phyloP scores from a whole-genome alignment of 306 rosid genomes.

The cucumber (Cucumis sativus) region DNA sequence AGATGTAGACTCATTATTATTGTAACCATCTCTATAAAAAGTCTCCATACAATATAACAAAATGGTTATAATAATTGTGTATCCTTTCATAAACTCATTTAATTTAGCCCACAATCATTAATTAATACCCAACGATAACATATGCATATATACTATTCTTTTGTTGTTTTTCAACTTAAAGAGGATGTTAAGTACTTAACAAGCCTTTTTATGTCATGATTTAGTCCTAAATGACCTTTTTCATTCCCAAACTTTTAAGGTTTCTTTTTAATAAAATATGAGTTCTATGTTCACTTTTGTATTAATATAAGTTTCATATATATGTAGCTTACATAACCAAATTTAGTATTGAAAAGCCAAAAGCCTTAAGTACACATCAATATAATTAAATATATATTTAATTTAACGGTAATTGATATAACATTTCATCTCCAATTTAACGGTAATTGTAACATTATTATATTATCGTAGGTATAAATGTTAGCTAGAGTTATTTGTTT shows the following conservation, averaged over 20 bases:
- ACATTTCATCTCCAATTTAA: no score
- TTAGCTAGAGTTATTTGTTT: background rate
- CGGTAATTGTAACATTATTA: no score
- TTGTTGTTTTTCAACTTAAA: background rate
- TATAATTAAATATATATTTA: no score
- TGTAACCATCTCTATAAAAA: background rate
- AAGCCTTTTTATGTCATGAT: background rate
- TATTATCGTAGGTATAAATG: no score
- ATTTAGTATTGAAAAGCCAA: no score
- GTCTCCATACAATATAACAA: background rate
- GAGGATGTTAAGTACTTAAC: background rate
- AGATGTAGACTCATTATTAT: background rate
- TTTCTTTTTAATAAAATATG: background rate
- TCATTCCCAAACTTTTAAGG: background rate
- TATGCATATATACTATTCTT: background rate
- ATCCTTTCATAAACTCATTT: background rate
- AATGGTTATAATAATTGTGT: background rate
- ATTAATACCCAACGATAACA: background rate
- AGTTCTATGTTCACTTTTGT: background rate
- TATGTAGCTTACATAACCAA: background rate
- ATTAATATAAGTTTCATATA: background rate
- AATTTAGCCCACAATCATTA: background rate
- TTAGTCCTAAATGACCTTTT: background rate
- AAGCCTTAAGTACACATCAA: no score
- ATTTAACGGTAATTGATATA: no score